These are phyloP conservation scores for Acer saccharum DNA, from an alignment of 345 rosid genomes.

Conservation along the genomic window DNA sequence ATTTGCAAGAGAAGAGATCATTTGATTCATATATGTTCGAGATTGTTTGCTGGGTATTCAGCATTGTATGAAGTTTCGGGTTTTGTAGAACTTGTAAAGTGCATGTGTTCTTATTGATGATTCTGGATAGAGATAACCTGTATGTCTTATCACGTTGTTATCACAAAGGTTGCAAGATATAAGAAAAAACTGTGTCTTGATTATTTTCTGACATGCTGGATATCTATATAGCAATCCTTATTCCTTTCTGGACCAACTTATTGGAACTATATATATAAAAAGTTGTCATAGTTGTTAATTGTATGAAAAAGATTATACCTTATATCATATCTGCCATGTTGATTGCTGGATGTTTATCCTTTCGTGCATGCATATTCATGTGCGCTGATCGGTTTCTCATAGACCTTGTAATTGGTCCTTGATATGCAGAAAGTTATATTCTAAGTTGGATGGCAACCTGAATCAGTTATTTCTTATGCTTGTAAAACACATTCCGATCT, in stretches of 20 bases:
- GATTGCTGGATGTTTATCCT: background rate
- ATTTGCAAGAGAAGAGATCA: constrained; percentile 11
- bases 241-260: background rate
- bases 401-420: background rate
- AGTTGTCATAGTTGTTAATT: background rate
- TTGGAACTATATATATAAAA: background rate
- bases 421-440: background rate
- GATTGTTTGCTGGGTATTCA: background rate
- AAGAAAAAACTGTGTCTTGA: background rate
- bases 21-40: background rate
- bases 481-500: background rate
- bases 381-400: background rate
- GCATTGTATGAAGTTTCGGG: background rate
- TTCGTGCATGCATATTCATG: background rate
- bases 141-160: background rate
- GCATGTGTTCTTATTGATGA: background rate
- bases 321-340: background rate
- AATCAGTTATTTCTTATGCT: background rate
- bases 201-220: background rate
- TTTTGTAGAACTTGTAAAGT: background rate
- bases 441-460: background rate
- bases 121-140: background rate
- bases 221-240: background rate
- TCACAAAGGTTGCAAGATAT: background rate
- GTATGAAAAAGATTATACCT: background rate